These are phyloP conservation scores for Colletotrichum sp. DNA, from an alignment of 2,329 filamentous ascomycete species.

Conservation along the genomic window DNA sequence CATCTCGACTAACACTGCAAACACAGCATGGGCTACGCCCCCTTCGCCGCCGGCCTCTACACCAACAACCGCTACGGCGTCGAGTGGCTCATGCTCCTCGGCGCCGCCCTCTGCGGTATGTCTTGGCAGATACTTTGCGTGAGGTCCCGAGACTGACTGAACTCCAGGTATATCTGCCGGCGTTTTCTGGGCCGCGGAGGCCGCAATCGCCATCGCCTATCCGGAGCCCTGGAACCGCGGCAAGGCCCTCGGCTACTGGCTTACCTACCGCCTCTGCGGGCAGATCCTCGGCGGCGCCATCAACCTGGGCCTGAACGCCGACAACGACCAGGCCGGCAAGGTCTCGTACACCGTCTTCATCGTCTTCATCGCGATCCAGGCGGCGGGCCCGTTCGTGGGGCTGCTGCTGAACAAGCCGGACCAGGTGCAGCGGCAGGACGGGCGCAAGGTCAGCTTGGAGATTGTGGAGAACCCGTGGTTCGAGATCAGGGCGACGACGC, in stretches of 20 bases:
- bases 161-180: conserved; percentile 61
- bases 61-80: conserved; percentile 73
- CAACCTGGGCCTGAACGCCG: conserved; percentile 69
- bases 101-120: conserved; percentile 72
- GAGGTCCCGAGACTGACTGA: no score
- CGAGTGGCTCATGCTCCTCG: conserved; percentile 73
- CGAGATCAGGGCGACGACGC: conserved; percentile 65
- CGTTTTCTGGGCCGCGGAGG: conserved; percentile 79
- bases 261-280: conserved; percentile 62
- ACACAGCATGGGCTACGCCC: conserved; percentile 67
- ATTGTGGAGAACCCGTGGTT: conserved; percentile 61
- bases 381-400: conserved; percentile 67
- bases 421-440: conserved; percentile 70
- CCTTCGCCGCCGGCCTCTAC: conserved; percentile 74
- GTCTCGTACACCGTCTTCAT: conserved; percentile 74
- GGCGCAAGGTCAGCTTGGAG: conserved; percentile 62
- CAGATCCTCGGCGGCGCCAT: conserved; percentile 77
- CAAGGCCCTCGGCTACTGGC: conserved; percentile 71
- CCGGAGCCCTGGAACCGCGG: conserved; percentile 73
- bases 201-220: conserved; percentile 75
- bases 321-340: conserved; percentile 62
- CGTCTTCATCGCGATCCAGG: conserved; percentile 75
- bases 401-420: conserved; percentile 66
- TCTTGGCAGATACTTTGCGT: no score
- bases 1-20: no score